Conservation (phyloP, 306 rosid species). For the Argentina anserina region DNA sequence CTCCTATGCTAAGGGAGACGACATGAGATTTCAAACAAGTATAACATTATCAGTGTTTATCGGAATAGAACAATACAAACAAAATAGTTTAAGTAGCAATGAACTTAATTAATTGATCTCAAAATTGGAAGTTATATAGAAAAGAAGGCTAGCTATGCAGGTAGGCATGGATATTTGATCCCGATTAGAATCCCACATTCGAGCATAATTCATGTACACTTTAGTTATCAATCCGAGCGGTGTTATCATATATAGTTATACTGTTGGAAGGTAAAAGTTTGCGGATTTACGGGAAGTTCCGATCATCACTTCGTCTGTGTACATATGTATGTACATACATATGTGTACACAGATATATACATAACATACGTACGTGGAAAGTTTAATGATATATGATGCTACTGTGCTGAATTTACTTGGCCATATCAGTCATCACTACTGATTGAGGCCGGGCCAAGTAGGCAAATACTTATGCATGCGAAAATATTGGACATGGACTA, state of each 20-base stretch:
- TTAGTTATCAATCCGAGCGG: too few relatives aligned
- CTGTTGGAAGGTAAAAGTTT: too few relatives aligned
- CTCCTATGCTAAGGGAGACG: background rate
- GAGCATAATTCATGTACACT: too few relatives aligned
- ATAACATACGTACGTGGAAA: background rate
- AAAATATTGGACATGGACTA: conserved; percentile 9
- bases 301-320: too few relatives aligned
- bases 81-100: background rate
- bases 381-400: background rate
- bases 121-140: background rate
- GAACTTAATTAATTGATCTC: background rate
- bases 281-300: too few relatives aligned
- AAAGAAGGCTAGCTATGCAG: background rate
- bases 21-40: background rate
- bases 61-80: background rate
- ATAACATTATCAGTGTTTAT: background rate
- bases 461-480: conserved; percentile 47
- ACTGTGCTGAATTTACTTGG: background rate
- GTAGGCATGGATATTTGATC: background rate
- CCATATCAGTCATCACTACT: background rate
- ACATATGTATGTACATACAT: background rate
- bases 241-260: too few relatives aligned
- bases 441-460: conserved; percentile 2
- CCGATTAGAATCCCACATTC: background rate
- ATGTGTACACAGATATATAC: background rate